Evolutionary conservation across 371 early-diverging fungal genomes (phyloP).

Genomic region (Fennellomyces sp.): DNA sequence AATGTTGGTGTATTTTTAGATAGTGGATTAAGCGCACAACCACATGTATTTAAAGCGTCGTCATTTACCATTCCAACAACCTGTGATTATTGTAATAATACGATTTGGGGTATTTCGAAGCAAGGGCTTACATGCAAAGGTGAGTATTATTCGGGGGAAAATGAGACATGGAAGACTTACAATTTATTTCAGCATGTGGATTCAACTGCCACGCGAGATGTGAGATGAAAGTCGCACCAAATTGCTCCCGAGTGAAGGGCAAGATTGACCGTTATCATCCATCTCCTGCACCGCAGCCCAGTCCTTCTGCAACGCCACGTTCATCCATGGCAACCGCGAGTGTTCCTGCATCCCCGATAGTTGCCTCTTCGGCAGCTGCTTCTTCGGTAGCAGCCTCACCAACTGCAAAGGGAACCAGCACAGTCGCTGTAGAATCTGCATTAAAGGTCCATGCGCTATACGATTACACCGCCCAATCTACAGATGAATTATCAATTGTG

Average conservation of each 20-base stretch:
- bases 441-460: slow-evolving; percentile 65
- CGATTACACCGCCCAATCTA: slow-evolving; percentile 73
- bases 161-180: neutral
- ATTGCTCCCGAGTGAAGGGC: slow-evolving; percentile 68
- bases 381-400: neutral
- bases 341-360: neutral
- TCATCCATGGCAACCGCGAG: neutral
- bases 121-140: slow-evolving; percentile 78
- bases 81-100: slow-evolving; percentile 77
- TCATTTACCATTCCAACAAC: slow-evolving; percentile 82
- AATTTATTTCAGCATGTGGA: slow-evolving; percentile 82
- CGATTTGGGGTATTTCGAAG: slow-evolving; percentile 79
- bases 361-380: too few relatives aligned
- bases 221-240: slow-evolving; percentile 84
- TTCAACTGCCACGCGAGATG: slow-evolving; percentile 86
- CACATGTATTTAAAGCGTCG: slow-evolving; percentile 74
- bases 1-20: slow-evolving; percentile 27
- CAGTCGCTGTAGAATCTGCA: neutral
- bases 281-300: slow-evolving; percentile 18
- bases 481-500: slow-evolving; percentile 73
- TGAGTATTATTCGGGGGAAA: slow-evolving; percentile 13
- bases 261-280: slow-evolving; percentile 53
- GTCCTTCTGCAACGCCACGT: slow-evolving; percentile 4
- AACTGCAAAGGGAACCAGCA: neutral
- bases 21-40: slow-evolving; percentile 46